Conservation (phyloP, 352 stramenopile genomes). For the Aphanomyces cochlioides region DNA sequence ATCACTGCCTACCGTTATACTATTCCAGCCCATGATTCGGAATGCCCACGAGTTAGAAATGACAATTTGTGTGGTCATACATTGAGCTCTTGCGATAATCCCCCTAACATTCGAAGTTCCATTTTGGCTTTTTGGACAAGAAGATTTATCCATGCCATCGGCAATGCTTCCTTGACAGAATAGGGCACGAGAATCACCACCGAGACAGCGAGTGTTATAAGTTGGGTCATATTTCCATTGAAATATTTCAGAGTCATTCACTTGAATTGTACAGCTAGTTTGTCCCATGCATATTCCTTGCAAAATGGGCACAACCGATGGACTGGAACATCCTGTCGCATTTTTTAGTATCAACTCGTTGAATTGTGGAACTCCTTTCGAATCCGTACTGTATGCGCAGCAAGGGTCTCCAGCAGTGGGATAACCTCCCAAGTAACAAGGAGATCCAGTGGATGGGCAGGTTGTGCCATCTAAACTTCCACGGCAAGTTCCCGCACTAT, state of each 20-base stretch:
- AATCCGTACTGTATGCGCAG: conserved; percentile 43
- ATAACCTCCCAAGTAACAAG: conserved; percentile 65
- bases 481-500: conserved; percentile 51
- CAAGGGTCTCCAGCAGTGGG: conserved; percentile 60
- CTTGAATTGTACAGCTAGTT: conserved; percentile 57
- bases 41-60: conserved; percentile 66
- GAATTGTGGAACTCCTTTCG: conserved; percentile 37
- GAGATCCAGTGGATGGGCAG: conserved; percentile 46
- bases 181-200: conserved; percentile 35
- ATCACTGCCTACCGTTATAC: conserved; percentile 53
- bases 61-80: conserved; percentile 74
- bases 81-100: conserved; percentile 69
- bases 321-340: conserved; percentile 41
- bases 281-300: conserved; percentile 66
- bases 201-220: conserved; percentile 42
- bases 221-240: conserved; percentile 50
- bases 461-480: conserved; percentile 34
- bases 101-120: conserved; percentile 32
- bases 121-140: conserved; percentile 34
- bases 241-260: conserved; percentile 56
- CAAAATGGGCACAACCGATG: conserved; percentile 57
- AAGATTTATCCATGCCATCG: conserved; percentile 55
- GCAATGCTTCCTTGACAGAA: conserved; percentile 47
- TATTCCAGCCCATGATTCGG: conserved; percentile 76
- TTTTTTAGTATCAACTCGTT: conserved; percentile 53